Percentiles rank a stretch among this genome's conserved stretches.
Evolutionary conservation across 305 asterid species (phyloP).

Genomic region (Andrographis paniculata): DNA sequence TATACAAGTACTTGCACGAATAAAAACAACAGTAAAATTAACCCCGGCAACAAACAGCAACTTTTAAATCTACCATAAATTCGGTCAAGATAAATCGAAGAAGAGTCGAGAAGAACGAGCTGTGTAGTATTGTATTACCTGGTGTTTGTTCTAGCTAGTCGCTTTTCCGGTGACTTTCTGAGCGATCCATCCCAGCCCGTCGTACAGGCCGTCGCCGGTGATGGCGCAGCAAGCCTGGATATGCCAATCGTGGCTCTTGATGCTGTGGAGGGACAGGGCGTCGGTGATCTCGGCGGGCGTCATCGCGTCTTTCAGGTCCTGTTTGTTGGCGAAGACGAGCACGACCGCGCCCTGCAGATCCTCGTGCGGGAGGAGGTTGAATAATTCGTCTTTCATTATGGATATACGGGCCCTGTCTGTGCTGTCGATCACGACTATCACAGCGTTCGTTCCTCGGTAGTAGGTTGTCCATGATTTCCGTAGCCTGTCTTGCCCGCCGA

Average conservation of each 20-base stretch:
- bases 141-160: slow-evolving; percentile 35
- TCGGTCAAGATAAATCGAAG: no score
- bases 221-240: slow-evolving; percentile 91
- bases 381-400: slow-evolving; percentile 77
- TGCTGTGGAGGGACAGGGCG: slow-evolving; percentile 85
- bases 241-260: slow-evolving; percentile 96
- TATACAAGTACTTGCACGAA: no score
- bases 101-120: no score
- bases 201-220: slow-evolving; percentile 89
- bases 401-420: slow-evolving; percentile 90
- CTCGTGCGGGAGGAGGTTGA: slow-evolving; percentile 72
- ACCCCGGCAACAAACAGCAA: no score
- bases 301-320: slow-evolving; percentile 94
- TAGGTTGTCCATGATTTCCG: slow-evolving; percentile 91
- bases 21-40: no score
- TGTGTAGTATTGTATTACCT: no score
- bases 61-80: no score
- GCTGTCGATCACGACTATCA: slow-evolving; percentile 83
- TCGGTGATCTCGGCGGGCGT: slow-evolving; percentile 93
- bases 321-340: slow-evolving; percentile 86
- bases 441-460: slow-evolving; percentile 89
- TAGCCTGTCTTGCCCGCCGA: slow-evolving; percentile 92
- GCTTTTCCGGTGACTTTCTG: slow-evolving; percentile 79
- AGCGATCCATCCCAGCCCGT: slow-evolving; percentile 94
- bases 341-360: slow-evolving; percentile 74